Evolutionary conservation across 2,329 filamentous ascomycete species (phyloP).

Genomic region (Fusarium sp.): DNA sequence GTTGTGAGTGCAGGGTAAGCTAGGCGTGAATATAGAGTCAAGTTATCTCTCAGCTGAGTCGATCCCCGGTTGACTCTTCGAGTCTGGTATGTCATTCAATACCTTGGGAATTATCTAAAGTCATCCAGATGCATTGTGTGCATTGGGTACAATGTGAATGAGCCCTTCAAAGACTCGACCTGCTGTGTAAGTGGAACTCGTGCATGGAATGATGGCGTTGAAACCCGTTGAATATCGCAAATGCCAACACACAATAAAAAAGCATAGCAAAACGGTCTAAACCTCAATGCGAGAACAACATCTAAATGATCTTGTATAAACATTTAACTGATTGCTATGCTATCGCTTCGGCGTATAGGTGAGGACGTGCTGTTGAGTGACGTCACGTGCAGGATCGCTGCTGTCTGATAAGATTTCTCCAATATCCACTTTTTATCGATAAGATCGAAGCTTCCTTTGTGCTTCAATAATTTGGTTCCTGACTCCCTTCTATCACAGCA

Average conservation of each 20-base stretch:
- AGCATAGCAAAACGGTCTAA: too few species aligned
- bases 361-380: neutral
- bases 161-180: too few species aligned
- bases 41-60: neutral
- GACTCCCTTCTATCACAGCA: neutral
- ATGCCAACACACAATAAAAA: too few species aligned
- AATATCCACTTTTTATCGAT: conserved; percentile 33
- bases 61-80: too few species aligned
- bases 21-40: neutral
- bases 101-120: neutral
- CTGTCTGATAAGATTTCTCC: conserved; percentile 24
- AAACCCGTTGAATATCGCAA: neutral
- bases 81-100: accelerated
- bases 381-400: conserved; percentile 2
- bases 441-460: conserved; percentile 23
- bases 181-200: neutral
- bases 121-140: neutral
- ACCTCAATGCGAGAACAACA: neutral
- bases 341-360: neutral
- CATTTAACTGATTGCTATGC: neutral
- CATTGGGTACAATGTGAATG: too few species aligned
- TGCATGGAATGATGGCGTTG: conserved; percentile 10
- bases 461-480: conserved; percentile 3
- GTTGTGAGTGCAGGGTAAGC: conserved; percentile 18
- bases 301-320: neutral